Base-by-base conservation (phyloP, 176 grass and related monocot species). In the Elaeis guineensis region DNA sequence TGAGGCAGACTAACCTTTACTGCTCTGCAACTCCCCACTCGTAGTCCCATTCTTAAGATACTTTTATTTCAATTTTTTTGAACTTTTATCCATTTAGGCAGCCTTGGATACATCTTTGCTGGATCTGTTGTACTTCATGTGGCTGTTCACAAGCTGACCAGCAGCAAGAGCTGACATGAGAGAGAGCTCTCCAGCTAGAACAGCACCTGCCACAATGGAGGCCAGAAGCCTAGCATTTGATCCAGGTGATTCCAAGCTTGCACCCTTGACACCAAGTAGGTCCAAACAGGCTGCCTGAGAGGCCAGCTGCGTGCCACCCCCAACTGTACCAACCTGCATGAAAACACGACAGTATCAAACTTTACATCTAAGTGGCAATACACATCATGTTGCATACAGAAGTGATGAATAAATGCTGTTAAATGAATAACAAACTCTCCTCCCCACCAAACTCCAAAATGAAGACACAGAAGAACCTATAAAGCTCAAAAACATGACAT, bases 71-170 rank as follows among this genome's bases (percentile, higher is more conserved):
- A 44, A 44, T 12, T 44, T 44, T 23, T 11, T 44, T 44, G 9
- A 44, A 12, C 2, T 44, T 44, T 44, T 44, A 44, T 6, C 35
- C 35, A 2, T 44, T 44, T 44, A 12, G 35, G 35, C 8, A 3
- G 35, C 35, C 67, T 89, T 89, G 65, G 79, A 67, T 58, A 97
- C 82, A 44, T 92, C 79, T 67, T 80, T 83, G 70, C 63, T 75
- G 48, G 93, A 98, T 61, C 93, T 84, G 54, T 98, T 98, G 82
- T 98, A 92, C 51, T 92, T 98, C 87, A 98, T 80, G 70, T 98
- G 93, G 71, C 87, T 92, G 35, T 72, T 92, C 20, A 98, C 88
- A 24, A 98, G 93, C 61, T 98, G 93, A 19, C 93, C 93, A 0
- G 87, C 82, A 0, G 93, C 88, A 17, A 85, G 93, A 1, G 93